Evolutionary conservation across 768 basidiomycete genomes (phyloP), one percentile per base, ranked within the genome.

Genomic region (Lepiota brunneoincarnata): DNA sequence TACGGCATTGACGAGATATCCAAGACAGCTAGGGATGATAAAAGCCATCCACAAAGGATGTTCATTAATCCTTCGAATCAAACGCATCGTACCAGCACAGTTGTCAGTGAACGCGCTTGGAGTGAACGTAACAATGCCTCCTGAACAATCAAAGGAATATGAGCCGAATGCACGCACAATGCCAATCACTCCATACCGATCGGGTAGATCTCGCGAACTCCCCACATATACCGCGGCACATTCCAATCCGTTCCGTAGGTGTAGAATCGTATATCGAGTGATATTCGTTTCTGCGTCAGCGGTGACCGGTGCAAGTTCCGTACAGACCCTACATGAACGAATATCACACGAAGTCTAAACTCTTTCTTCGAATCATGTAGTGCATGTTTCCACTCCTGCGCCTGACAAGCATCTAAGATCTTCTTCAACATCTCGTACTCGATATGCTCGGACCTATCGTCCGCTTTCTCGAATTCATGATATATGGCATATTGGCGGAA

Each of bases 1-100:
- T 36, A 66, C 66, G 17, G 75, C 36, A 51, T 70, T 76, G 35
- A 75, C 34, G 17, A 75, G 1, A 77, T 74, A 69, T 50, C 84
- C 87, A 24, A 92, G 67, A 15, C 81, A 81, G 49, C 78, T 74
- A 6, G 90, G 88, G 6, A 84, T 63, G 20, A 92, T 71, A 63
- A 85, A 91, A 49, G 81, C 81, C 10, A 71, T 70, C 88, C 89
- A 92, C 15, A 86, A 62, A 20, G 83, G 84, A 61, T 91, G 88
- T 37, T 77, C 72, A 51, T 72, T 66, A 12, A 87, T 66, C 59
- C 79, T 72, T 18, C 64, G 68, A 38, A 91, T 81, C 9, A 76
- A 67, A 14, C 78, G 64, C 38, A 72, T 66, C 10, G 81, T 67
- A 12, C 74, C 79, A 34, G 74, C 48, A 4, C 82, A 80, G 61